Conservation (phyloP, 106 monocot genomes). For the Triglochin maritima region DNA sequence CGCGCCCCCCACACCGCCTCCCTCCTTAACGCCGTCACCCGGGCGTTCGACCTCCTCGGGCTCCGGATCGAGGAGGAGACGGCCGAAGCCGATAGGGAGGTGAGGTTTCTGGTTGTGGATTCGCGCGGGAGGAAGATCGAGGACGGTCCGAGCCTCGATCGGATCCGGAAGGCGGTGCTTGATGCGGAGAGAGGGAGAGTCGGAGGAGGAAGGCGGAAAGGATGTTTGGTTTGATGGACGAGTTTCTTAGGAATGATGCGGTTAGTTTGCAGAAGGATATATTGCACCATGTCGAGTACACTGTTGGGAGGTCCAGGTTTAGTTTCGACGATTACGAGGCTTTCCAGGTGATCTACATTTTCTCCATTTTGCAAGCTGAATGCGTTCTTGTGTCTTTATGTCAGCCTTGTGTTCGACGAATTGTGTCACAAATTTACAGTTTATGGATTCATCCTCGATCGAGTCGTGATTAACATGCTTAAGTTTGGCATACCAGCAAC, state of each 20-base stretch:
- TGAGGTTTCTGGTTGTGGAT: slow-evolving; percentile 25
- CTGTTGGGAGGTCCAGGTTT: slow-evolving; percentile 27
- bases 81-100: slow-evolving; percentile 23
- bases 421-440: no score
- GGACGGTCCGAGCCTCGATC: slow-evolving; percentile 9
- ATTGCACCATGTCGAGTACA: slow-evolving; percentile 32
- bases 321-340: slow-evolving; percentile 33
- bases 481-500: no score
- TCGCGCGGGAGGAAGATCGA: slow-evolving; percentile 24
- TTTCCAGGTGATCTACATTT: slow-evolving; percentile 17
- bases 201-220: slow-evolving; percentile 20
- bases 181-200: slow-evolving; percentile 9
- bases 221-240: slow-evolving; percentile 27
- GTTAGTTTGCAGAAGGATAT: slow-evolving; percentile 32
- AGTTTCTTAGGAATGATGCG: slow-evolving; percentile 30
- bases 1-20: slow-evolving; percentile 24
- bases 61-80: slow-evolving; percentile 26
- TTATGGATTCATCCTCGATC: no score
- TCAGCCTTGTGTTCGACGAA: not conserved
- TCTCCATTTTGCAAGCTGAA: not conserved
- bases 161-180: slow-evolving; percentile 10
- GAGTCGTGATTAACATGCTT: no score
- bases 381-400: not conserved
- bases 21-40: slow-evolving; percentile 22
- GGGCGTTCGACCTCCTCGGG: slow-evolving; percentile 19